Base-by-base conservation (phyloP, 2,329 filamentous ascomycete genomes). In the Neopestalotiopsis clavispora region DNA sequence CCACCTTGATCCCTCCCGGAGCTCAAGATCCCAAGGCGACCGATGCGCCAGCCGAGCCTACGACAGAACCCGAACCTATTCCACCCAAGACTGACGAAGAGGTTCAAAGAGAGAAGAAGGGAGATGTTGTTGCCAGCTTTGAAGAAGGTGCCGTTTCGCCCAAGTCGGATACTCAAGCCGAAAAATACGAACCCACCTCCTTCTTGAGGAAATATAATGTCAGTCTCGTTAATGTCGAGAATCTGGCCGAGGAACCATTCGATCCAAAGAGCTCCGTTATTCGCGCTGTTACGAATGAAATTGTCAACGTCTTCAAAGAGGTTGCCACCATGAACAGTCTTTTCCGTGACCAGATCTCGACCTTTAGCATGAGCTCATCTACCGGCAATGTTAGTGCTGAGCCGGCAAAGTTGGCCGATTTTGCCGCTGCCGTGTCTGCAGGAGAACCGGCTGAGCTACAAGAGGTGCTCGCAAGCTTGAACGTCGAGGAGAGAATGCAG, bases 291-390 rank as follows among this genome's bases (percentile, higher is more conserved):
- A 96, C 95, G 64, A 97, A 95, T 76, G 97, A 99, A 83, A 98
- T 99, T 71, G 94, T 99, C 78, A 98, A 98, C 79, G 96, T 97
- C 0, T 98, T 98, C 86, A 98, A 98, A 83, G 95, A 98, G 79
- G 94, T 99, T 67, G 95, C 95, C 10, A 92, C 91, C 59, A 90
- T 98, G 81, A 99, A 98, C 83, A 94, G 93, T 69, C 86, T 99
- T 23, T 99, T 99, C 86, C 90, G 95, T 69, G 96, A 99, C 77
- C 96, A 99, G 78, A 97, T 99, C 67, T 97, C 95, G 0, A 97
- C 95, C 1, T 99, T 98, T 78, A 95, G 94, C 38, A 97, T 97
- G 86, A 97, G 94, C 75, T 94, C 97, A 75, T 97, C 94, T 10
- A 93, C 95, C 0, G 95, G 95, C 67, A 99, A 98, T 75, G 93